Evolutionary conservation across 176 grass and related monocot species (phyloP), one percentile per base, ranked within the genome.

Genomic region (Eleusine coracana): DNA sequence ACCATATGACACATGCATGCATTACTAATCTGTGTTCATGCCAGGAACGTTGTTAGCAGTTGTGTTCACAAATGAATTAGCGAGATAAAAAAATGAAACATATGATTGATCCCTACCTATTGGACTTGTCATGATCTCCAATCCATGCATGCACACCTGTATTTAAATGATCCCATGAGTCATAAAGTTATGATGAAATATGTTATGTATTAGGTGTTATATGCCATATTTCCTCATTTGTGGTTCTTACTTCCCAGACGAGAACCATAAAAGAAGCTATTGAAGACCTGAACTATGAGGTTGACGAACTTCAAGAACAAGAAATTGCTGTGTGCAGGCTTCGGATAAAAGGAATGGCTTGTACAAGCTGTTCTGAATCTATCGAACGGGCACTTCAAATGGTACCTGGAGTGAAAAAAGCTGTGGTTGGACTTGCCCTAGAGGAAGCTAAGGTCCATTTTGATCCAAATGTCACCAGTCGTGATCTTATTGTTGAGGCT

Each of bases 381-480:
- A 79, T 99, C 31, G 96, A 99, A 80, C 71, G 86, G 49, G 77
- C 93, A 46, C 89, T 99, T 82, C 89, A 81, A 36, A 93, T 93
- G 91, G 96, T 94, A 66, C 73, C 86, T 75, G 96, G 96, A 64
- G 96, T 99, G 65, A 99, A 96, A 48, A 99, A 92, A 46, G 96
- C 96, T 84, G 83, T 83, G 63, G 96, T 99, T 39, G 96, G 96
- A 12, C 93, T 99, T 87, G 90, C 96, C 34, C 83, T 99, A 7
- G 91, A 99, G 87, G 96, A 99, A 93, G 93, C 96, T 77, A 99
- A 99, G 70, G 89, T 99, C 48, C 96, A 99, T 70, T 99, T 92
- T 77, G 96, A 99, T 85, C 93, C 96, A 60, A 92, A 83, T 76
- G 69, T 92, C 72, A 99, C 89, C 17, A 88, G 73, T 52, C 79